A percentile compares a stretch with the other conserved stretches of the same genome.
These are phyloP conservation scores for Zygoascus sp. DNA, from an alignment of 1,139 yeast species.

Conservation along the genomic window DNA sequence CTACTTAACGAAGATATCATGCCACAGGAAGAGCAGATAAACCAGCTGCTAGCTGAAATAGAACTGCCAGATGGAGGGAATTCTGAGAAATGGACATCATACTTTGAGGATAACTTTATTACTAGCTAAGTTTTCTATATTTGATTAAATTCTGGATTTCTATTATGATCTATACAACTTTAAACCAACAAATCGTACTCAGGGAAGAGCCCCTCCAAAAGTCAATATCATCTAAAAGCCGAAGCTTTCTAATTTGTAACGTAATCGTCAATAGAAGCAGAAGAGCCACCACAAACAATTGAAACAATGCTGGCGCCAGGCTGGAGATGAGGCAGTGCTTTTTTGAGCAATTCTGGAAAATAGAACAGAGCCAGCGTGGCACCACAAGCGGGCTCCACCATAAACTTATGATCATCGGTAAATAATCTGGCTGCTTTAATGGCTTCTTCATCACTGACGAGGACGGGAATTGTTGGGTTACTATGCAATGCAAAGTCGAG, in stretches of 20 bases:
- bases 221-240: no score
- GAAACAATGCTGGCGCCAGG: slow-evolving; percentile 51
- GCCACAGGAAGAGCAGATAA: slow-evolving; percentile 27
- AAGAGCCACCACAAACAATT: slow-evolving; percentile 64
- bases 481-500: slow-evolving; percentile 40
- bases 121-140: not conserved
- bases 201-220: no score
- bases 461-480: slow-evolving; percentile 42
- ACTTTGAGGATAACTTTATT: slow-evolving; percentile 1
- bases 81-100: not conserved
- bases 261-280: slow-evolving; percentile 36
- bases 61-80: not conserved
- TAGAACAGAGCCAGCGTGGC: slow-evolving; percentile 56
- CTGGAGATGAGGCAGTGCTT: slow-evolving; percentile 29
- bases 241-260: no score
- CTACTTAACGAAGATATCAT: slow-evolving; percentile 28
- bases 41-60: slow-evolving; percentile 15
- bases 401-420: slow-evolving; percentile 45
- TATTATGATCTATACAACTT: no score
- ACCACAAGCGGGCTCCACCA: slow-evolving; percentile 76
- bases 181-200: no score
- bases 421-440: slow-evolving; percentile 48
- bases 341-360: slow-evolving; percentile 33
- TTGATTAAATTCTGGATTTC: no score
- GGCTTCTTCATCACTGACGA: slow-evolving; percentile 55